Percentiles rank a stretch among this genome's conserved stretches.
Conservation (phyloP, 345 rosid species). For the Heritiera littoralis region DNA sequence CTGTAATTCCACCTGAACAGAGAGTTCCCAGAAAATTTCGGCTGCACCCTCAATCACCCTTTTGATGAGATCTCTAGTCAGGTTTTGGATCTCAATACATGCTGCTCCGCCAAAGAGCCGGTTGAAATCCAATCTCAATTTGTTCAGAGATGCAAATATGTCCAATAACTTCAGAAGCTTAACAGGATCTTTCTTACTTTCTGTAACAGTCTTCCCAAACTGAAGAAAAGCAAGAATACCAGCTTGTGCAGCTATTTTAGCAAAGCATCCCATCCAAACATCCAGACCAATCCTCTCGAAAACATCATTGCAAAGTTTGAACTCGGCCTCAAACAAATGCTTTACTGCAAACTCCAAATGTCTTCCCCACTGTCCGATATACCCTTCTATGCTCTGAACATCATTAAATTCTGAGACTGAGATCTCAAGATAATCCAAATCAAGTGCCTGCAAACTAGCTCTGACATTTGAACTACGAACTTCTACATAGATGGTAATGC, state of each 20-base stretch:
- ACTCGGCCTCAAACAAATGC: conserved; percentile 96
- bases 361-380: conserved; percentile 88
- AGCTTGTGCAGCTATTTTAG: conserved; percentile 94
- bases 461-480: conserved; percentile 85
- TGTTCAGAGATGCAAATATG: conserved; percentile 81
- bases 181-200: conserved; percentile 90
- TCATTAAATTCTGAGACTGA: conserved; percentile 81
- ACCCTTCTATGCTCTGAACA: conserved; percentile 87
- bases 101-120: conserved; percentile 97
- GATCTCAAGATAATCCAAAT: conserved; percentile 90
- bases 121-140: conserved; percentile 86
- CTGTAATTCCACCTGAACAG: conserved; percentile 86
- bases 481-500: conserved; percentile 83
- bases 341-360: conserved; percentile 99
- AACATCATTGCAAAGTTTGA: conserved; percentile 87
- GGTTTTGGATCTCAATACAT: conserved; percentile 87
- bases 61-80: conserved; percentile 93
- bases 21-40: conserved; percentile 95
- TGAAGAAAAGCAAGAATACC: conserved; percentile 94
- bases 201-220: conserved; percentile 92
- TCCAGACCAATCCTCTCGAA: conserved; percentile 84
- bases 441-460: conserved; percentile 90
- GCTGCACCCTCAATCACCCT: conserved; percentile 84
- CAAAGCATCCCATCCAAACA: conserved; percentile 95
- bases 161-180: conserved; percentile 92